These are phyloP conservation scores for Candida glucosophila DNA, from an alignment of 1,139 yeast genomes.

Conservation along the genomic window DNA sequence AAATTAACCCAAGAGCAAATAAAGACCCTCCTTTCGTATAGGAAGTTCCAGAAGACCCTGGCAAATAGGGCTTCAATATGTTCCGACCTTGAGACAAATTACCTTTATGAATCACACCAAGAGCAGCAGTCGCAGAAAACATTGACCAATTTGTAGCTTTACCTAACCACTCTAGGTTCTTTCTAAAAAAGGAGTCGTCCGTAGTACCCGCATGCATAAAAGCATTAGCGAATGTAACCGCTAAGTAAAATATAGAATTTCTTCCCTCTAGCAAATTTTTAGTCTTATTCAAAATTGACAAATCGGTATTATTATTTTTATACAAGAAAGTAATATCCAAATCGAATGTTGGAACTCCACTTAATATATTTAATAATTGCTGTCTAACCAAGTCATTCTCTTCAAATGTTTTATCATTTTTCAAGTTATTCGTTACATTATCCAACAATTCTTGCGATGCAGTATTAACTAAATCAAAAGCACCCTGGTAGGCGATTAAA, in stretches of 20 bases:
- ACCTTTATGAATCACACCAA: constrained; percentile 96
- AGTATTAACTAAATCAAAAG: constrained; percentile 85
- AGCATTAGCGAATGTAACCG: constrained; percentile 91
- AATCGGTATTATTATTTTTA: constrained; percentile 83
- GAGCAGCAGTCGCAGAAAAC: constrained; percentile 94
- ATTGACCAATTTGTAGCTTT: constrained; percentile 98
- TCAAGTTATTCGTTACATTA: constrained; percentile 41
- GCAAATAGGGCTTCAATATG: constrained; percentile 84
- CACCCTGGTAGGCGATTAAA: constrained; percentile 81
- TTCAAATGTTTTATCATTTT: constrained; percentile 32
- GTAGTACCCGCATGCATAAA: constrained; percentile 96
- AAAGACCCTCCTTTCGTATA: constrained; percentile 95
- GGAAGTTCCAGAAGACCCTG: constrained; percentile 71
- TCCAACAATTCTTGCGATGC: constrained; percentile 90
- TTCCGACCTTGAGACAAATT: constrained; percentile 85
- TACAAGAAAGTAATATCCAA: constrained; percentile 80
- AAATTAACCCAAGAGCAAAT: constrained; percentile 86
- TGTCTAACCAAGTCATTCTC: constrained; percentile 19
- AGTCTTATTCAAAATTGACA: constrained; percentile 71
- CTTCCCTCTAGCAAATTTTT: constrained; percentile 83
- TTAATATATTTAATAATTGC: constrained; percentile 60
- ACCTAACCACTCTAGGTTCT: constrained; percentile 91
- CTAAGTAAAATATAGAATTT: constrained; percentile 90
- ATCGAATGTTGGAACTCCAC: constrained; percentile 95
- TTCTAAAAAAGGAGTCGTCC: constrained; percentile 84